Percentiles rank a stretch among this genome's conserved stretches.
Evolutionary conservation across 495 filamentous ascomycete genomes (phyloP).

Genomic region (Bombardia bombarda): DNA sequence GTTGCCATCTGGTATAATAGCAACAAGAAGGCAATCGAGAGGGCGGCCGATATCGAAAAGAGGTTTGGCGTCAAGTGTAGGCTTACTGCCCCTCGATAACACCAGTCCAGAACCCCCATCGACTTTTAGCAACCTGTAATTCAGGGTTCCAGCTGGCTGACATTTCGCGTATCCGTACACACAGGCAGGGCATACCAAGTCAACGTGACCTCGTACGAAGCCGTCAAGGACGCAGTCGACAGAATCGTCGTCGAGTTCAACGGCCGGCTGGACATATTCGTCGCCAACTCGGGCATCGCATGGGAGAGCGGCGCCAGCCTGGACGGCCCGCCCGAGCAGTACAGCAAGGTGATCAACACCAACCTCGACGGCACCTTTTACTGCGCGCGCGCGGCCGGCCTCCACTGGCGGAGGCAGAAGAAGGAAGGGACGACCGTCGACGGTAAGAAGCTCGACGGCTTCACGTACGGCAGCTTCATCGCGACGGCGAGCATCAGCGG

Average conservation of each 20-base stretch:
- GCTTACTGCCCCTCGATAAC: conserved; percentile 1
- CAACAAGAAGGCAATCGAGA: conserved; percentile 60
- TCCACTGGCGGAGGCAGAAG: conserved; percentile 54
- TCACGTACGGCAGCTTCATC: conserved; percentile 64
- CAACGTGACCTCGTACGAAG: conserved; percentile 51
- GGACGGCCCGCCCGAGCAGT: conserved; percentile 56
- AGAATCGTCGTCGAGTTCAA: conserved; percentile 60
- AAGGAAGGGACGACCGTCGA: conserved; percentile 56
- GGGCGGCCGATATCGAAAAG: conserved; percentile 65
- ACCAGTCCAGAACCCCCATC: no score
- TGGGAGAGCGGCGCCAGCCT: conserved; percentile 64
- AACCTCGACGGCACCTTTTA: conserved; percentile 80
- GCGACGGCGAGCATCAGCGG: conserved; percentile 76
- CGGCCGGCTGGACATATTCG: conserved; percentile 67
- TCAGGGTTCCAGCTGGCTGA: neutral
- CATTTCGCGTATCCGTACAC: neutral
- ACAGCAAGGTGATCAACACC: conserved; percentile 59
- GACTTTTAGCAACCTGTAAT: neutral
- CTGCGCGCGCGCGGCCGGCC: conserved; percentile 69
- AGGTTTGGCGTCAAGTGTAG: conserved; percentile 75
- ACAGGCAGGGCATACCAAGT: conserved; percentile 74
- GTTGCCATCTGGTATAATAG: conserved; percentile 83
- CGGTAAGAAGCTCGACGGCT: conserved; percentile 60
- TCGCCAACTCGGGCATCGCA: conserved; percentile 72
- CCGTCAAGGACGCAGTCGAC: conserved; percentile 51